Conservation (phyloP, 2,329 filamentous ascomycete species). For the Coleophoma cylindrospora region DNA sequence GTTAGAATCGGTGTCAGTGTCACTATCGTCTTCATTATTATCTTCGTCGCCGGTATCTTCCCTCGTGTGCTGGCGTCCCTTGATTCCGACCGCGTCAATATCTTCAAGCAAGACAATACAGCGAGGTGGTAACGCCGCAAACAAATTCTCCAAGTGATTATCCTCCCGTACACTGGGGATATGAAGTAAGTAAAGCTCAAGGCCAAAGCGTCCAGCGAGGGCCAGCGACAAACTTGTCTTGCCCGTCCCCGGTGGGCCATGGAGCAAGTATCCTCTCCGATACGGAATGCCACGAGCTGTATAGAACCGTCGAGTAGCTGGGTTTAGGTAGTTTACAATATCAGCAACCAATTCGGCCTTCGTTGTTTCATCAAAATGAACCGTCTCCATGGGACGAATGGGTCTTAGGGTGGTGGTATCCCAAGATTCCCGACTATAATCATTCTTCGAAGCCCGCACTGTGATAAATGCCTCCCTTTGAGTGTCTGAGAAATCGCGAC, state of each 20-base stretch:
- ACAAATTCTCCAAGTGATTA: slow-evolving; percentile 40
- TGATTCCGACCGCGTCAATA: slow-evolving; percentile 40
- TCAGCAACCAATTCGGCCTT: slow-evolving; percentile 41
- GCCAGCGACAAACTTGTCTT: slow-evolving; percentile 94
- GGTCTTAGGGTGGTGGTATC: slow-evolving; percentile 44
- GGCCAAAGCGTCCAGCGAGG: slow-evolving; percentile 61
- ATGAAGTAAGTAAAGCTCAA: slow-evolving; percentile 45
- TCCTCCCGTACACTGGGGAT: slow-evolving; percentile 48
- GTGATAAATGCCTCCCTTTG: slow-evolving; percentile 45
- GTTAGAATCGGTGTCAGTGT: slow-evolving; percentile 49
- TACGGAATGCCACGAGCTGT: slow-evolving; percentile 69
- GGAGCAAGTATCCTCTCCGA: slow-evolving; percentile 69
- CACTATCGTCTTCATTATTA: slow-evolving; percentile 4
- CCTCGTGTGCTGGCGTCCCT: slow-evolving; percentile 16
- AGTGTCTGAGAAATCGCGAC: slow-evolving; percentile 41
- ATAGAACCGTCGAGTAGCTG: slow-evolving; percentile 77
- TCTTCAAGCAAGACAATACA: slow-evolving; percentile 52
- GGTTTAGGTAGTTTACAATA: slow-evolving; percentile 43
- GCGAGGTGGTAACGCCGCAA: slow-evolving; percentile 40
- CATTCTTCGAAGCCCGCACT: slow-evolving; percentile 34
- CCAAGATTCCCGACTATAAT: slow-evolving; percentile 42
- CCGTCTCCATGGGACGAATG: slow-evolving; percentile 43
- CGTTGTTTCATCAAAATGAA: slow-evolving; percentile 40
- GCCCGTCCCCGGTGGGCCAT: slow-evolving; percentile 70
- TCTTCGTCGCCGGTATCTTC: slow-evolving; percentile 10